Percentiles rank a stretch among this genome's conserved stretches.
Conservation (phyloP, 805 yeast genomes). For the Lipomyces sp. region DNA sequence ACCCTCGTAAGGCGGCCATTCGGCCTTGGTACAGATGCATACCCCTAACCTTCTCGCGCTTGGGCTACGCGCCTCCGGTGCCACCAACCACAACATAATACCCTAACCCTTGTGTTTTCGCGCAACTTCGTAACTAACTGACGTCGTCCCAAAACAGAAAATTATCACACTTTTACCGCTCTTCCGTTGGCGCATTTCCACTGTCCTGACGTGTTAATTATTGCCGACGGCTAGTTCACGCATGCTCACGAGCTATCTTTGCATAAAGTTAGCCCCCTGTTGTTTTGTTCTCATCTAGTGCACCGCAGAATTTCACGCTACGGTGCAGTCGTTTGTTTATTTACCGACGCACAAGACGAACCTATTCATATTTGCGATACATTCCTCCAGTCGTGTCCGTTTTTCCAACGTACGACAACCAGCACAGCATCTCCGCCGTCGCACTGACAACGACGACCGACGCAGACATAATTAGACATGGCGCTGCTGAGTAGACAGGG, state of each 20-base stretch:
- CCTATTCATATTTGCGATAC: not conserved
- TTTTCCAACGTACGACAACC: not conserved
- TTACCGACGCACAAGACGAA: not conserved
- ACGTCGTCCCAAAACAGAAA: not conserved
- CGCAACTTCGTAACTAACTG: not conserved
- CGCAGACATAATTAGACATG: constrained; percentile 13
- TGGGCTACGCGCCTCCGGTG: too few species aligned
- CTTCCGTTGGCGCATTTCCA: not conserved
- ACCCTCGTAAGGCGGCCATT: too few species aligned
- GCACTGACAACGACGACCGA: not conserved
- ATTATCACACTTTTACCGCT: not conserved
- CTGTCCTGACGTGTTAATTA: not conserved
- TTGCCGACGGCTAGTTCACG: not conserved
- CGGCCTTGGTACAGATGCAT: too few species aligned
- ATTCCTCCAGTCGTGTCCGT: not conserved
- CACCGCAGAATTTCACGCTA: not conserved
- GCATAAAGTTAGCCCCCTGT: not conserved
- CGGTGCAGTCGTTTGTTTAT: not conserved
- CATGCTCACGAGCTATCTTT: not conserved
- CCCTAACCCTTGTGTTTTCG: too few species aligned
- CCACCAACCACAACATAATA: too few species aligned
- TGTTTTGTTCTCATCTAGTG: not conserved
- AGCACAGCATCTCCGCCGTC: not conserved
- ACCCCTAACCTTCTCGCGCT: too few species aligned
- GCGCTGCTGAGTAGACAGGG: constrained; percentile 29